These are phyloP conservation scores for Plasmodium fragile DNA, from an alignment of 169 alveolate genomes.

Conservation along the genomic window DNA sequence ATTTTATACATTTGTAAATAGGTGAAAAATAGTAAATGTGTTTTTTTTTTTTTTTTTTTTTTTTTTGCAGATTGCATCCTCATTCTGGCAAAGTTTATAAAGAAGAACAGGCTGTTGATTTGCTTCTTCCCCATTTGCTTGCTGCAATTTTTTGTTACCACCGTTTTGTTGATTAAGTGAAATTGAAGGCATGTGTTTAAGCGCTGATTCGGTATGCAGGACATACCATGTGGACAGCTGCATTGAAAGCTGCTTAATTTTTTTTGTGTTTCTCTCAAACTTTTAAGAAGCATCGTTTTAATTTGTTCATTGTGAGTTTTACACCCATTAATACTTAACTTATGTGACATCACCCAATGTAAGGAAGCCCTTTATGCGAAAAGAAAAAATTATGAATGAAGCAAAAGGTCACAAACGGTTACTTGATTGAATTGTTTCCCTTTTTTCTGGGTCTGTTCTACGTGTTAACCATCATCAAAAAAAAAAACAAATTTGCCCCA, in stretches of 20 bases:
- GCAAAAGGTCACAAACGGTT: background rate
- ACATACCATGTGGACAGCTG: background rate
- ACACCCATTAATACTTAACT: background rate
- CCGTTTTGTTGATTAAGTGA: slow-evolving; percentile 46
- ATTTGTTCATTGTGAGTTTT: background rate
- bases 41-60: slow-evolving; percentile 12
- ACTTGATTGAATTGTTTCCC: background rate
- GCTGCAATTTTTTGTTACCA: slow-evolving; percentile 47
- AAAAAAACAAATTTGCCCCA: background rate
- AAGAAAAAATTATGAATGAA: background rate
- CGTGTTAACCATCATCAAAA: background rate
- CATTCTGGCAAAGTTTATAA: slow-evolving; percentile 51
- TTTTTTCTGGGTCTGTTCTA: background rate
- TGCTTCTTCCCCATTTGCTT: slow-evolving; percentile 70
- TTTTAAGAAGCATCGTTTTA: background rate
- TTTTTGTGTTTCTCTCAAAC: background rate
- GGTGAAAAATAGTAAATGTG: background rate
- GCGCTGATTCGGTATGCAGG: background rate
- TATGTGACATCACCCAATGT: background rate
- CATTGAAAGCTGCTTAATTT: background rate
- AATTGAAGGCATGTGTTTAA: background rate
- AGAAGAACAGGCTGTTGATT: slow-evolving; percentile 35
- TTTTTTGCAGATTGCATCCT: slow-evolving; percentile 51
- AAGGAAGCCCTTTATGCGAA: background rate
- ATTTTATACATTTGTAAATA: background rate